Percentiles rank a stretch among this genome's conserved stretches.
Evolutionary conservation across 1,139 yeast genomes (phyloP).

Genomic region (Diutina siamensis): DNA sequence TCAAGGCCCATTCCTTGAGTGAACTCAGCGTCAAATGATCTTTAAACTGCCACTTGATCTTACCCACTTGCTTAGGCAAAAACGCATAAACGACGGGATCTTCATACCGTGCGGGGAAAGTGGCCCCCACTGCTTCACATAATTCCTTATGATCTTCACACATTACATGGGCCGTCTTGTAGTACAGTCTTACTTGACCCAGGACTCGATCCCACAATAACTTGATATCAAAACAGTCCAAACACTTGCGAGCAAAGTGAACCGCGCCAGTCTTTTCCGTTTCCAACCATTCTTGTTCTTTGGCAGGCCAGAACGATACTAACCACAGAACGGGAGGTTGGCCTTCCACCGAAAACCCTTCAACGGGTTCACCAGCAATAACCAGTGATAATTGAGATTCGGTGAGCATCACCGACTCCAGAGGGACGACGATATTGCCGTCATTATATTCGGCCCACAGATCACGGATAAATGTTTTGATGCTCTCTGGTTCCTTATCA

Average conservation of each 20-base stretch:
- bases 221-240: conserved; percentile 38
- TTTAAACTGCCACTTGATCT: conserved; percentile 23
- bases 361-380: conserved; percentile 30
- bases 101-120: conserved; percentile 9
- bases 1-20: conserved; percentile 23
- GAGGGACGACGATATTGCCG: conserved; percentile 24
- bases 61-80: conserved; percentile 27
- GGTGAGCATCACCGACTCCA: conserved; percentile 22
- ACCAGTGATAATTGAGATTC: conserved; percentile 26
- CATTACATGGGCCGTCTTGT: conserved; percentile 48
- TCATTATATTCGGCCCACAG: conserved; percentile 36
- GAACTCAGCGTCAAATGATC: conserved; percentile 16
- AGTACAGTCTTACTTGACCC: conserved; percentile 30
- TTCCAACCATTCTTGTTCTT: conserved; percentile 27
- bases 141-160: conserved; percentile 38
- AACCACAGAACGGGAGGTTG: conserved; percentile 29
- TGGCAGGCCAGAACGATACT: conserved; percentile 56
- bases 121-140: conserved; percentile 40
- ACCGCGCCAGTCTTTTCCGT: background rate
- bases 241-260: conserved; percentile 27
- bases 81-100: conserved; percentile 26
- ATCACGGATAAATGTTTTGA: conserved; percentile 42
- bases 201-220: conserved; percentile 48
- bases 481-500: conserved; percentile 34
- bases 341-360: background rate